Evolutionary conservation across 2,329 filamentous ascomycete species (phyloP).

Genomic region (Ascochyta koolunga): DNA sequence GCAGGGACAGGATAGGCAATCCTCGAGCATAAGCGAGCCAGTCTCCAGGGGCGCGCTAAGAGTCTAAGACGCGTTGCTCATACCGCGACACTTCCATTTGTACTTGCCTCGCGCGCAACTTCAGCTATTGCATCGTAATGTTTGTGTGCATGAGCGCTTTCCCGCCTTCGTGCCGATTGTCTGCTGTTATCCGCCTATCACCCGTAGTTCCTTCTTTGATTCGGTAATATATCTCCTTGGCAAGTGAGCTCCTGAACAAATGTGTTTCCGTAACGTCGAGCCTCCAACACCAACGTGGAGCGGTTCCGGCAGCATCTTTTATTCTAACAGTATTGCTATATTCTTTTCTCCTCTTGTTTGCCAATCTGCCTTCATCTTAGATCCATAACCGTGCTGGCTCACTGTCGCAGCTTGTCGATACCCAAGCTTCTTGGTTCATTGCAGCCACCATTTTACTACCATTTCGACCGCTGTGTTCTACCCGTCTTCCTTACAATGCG

Average conservation of each 20-base stretch:
- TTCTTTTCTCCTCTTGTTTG: background rate
- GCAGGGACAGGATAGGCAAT: conserved; percentile 1
- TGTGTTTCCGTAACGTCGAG: background rate
- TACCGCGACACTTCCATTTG: conserved; percentile 2
- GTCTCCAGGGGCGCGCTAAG: conserved; percentile 12
- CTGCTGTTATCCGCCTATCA: background rate
- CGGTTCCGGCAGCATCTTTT: conserved; percentile 2
- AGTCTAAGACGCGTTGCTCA: conserved; percentile 12
- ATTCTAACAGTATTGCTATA: conserved; percentile 2
- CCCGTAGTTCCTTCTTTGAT: conserved; percentile 8
- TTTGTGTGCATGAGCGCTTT: background rate
- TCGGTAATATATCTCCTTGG: conserved; percentile 10
- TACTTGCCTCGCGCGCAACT: background rate
- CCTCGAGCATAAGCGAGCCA: conserved; percentile 11
- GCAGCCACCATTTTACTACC: background rate
- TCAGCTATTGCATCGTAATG: background rate
- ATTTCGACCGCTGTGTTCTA: background rate
- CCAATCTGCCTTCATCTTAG: background rate
- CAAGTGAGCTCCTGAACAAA: conserved; percentile 8
- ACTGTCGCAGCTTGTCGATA: conserved; percentile 3
- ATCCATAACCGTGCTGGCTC: conserved; percentile 8
- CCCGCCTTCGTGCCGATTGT: background rate
- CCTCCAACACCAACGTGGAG: conserved; percentile 3
- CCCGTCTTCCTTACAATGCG: conserved; percentile 29
- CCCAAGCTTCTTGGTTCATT: background rate